Conservation (phyloP, 805 yeast species). For the Zygoascus biomembranicola region DNA sequence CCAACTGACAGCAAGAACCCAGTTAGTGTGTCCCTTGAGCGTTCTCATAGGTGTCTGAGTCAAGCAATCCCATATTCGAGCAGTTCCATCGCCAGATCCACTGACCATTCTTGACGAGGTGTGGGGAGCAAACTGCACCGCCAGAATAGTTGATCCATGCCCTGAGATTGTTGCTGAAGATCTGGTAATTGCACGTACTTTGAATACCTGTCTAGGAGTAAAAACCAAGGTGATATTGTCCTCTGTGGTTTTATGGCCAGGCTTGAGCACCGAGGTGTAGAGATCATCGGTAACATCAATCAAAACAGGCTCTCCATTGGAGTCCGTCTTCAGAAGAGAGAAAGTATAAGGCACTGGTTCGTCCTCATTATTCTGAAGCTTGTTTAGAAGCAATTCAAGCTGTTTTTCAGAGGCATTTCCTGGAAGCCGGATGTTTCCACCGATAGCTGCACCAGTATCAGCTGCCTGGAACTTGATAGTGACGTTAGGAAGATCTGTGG, state of each 20-base stretch:
- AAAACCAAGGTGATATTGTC: conserved; percentile 85
- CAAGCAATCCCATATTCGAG: conserved; percentile 93
- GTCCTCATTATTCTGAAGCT: conserved; percentile 43
- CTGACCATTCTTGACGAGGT: conserved; percentile 80
- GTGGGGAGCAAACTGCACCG: conserved; percentile 90
- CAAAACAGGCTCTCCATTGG: conserved; percentile 28
- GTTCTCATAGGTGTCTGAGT: conserved; percentile 86
- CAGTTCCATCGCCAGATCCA: conserved; percentile 95
- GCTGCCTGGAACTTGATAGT: conserved; percentile 85
- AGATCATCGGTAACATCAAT: conserved; percentile 73
- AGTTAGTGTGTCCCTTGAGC: conserved; percentile 75
- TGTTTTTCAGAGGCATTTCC: conserved; percentile 80
- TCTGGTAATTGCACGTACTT: conserved; percentile 84
- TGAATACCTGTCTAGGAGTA: conserved; percentile 92
- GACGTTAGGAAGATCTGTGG: conserved; percentile 78
- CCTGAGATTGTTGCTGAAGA: conserved; percentile 91
- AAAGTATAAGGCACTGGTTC: conserved; percentile 90
- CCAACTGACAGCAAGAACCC: conserved; percentile 90
- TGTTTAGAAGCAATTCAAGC: conserved; percentile 79
- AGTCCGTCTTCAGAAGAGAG: conserved; percentile 43
- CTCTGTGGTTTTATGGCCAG: conserved; percentile 83
- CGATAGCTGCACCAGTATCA: conserved; percentile 80
- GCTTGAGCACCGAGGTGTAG: conserved; percentile 74
- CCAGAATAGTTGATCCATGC: conserved; percentile 87
- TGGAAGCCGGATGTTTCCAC: conserved; percentile 84